These are phyloP conservation scores for Alternaria incomplexa DNA, from an alignment of 2,329 filamentous ascomycete species.

Conservation along the genomic window DNA sequence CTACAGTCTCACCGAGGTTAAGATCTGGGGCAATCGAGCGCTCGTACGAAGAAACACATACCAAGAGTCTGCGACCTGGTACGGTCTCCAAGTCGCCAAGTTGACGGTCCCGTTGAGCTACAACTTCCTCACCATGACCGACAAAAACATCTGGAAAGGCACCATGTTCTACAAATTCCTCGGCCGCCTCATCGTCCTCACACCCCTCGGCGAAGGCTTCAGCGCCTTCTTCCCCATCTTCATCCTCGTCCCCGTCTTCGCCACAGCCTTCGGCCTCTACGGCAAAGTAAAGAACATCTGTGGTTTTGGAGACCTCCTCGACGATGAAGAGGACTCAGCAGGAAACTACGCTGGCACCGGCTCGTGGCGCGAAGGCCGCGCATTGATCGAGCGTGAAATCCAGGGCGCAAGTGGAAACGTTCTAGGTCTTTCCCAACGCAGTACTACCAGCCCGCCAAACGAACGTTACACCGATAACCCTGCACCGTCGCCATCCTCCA, in stretches of 20 bases:
- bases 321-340: slow-evolving; percentile 71
- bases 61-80: slow-evolving; percentile 94
- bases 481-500: slow-evolving; percentile 6
- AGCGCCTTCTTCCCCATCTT: slow-evolving; percentile 88
- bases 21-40: slow-evolving; percentile 95
- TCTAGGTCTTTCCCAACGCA: slow-evolving; percentile 37
- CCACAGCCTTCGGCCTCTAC: slow-evolving; percentile 89
- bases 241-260: slow-evolving; percentile 82
- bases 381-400: slow-evolving; percentile 84
- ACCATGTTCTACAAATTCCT: slow-evolving; percentile 90
- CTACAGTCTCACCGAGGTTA: slow-evolving; percentile 86
- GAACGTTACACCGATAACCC: slow-evolving; percentile 36
- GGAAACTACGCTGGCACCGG: slow-evolving; percentile 72
- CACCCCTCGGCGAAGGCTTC: slow-evolving; percentile 80
- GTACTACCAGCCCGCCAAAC: slow-evolving; percentile 14
- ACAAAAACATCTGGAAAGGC: slow-evolving; percentile 71
- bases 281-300: slow-evolving; percentile 76
- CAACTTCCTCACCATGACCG: slow-evolving; percentile 94
- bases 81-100: slow-evolving; percentile 88
- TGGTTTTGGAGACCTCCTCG: slow-evolving; percentile 80
- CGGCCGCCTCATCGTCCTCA: slow-evolving; percentile 81
- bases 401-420: slow-evolving; percentile 51
- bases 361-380: slow-evolving; percentile 88
- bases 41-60: slow-evolving; percentile 91
- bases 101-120: slow-evolving; percentile 92